Conservation (phyloP, 805 yeast species). For the Ogataea sp. region DNA sequence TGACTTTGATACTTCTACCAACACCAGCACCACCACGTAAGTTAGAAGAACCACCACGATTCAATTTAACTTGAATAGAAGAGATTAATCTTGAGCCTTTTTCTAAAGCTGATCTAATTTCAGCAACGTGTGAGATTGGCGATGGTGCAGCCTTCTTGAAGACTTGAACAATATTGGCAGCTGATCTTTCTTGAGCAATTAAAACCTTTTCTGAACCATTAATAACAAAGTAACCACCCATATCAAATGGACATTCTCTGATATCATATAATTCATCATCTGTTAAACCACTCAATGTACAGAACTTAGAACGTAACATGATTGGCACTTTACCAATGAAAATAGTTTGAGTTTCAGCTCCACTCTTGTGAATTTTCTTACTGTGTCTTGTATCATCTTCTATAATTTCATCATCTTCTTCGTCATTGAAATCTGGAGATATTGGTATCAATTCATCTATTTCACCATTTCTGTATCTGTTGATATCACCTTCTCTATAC, state of each 20-base stretch:
- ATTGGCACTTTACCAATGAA: conserved; percentile 96
- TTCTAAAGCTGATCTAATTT: conserved; percentile 92
- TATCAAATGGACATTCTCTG: conserved; percentile 98
- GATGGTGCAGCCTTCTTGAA: conserved; percentile 97
- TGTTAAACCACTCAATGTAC: conserved; percentile 81
- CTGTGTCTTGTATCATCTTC: conserved; percentile 34
- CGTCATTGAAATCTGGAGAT: conserved; percentile 28
- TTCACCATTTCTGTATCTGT: conserved; percentile 24
- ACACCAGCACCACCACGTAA: conserved; percentile 37
- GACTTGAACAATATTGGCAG: conserved; percentile 98
- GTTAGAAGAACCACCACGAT: conserved; percentile 40
- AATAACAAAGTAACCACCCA: conserved; percentile 98
- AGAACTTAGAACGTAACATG: conserved; percentile 94
- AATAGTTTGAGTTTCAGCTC: conserved; percentile 34
- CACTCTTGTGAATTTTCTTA: conserved; percentile 22
- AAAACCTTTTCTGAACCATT: conserved; percentile 98
- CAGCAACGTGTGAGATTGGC: conserved; percentile 93
- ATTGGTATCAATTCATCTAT: conserved; percentile 20
- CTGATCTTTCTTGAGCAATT: conserved; percentile 97
- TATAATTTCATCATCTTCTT: conserved; percentile 56
- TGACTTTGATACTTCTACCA: conserved; percentile 87
- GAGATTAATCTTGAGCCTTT: conserved; percentile 94
- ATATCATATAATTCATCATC: conserved; percentile 92
- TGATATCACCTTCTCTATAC: conserved; percentile 45
- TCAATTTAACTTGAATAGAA: conserved; percentile 86